Conservation (phyloP, 1,284 basidiomycete genomes). For the Trichosporon sp. region DNA sequence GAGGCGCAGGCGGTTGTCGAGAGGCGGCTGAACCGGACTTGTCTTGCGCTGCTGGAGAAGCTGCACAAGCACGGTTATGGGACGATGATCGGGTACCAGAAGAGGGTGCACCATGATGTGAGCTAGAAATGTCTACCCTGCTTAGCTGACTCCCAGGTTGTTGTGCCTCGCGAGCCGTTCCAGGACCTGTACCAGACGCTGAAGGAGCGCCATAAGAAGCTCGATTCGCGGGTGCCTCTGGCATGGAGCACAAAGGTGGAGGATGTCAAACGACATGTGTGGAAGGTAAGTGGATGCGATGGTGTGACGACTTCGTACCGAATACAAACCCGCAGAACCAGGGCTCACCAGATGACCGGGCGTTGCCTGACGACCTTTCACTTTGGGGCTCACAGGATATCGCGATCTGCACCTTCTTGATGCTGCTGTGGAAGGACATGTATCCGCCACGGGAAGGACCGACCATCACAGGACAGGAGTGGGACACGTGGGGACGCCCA, state of each 20-base stretch:
- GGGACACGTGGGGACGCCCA: constrained; percentile 74
- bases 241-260: constrained; percentile 64
- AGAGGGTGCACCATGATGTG: constrained; percentile 80
- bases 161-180: constrained; percentile 75
- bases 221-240: constrained; percentile 85
- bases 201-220: constrained; percentile 76
- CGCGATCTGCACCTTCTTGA: constrained; percentile 87
- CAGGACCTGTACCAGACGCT: constrained; percentile 88
- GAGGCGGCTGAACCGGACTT: constrained; percentile 72
- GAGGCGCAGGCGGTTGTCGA: constrained; percentile 32
- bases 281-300: constrained; percentile 49
- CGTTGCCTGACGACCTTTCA: constrained; percentile 39
- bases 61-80: constrained; percentile 86
- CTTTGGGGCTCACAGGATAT: constrained; percentile 67
- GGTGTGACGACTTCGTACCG: constrained; percentile 1
- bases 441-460: constrained; percentile 55
- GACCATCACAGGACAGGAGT: constrained; percentile 51
- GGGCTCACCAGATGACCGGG: constrained; percentile 41
- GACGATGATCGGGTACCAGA: constrained; percentile 74
- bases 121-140: constrained; percentile 25
- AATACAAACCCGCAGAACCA: constrained; percentile 30
- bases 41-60: constrained; percentile 75
- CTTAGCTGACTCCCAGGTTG: constrained; percentile 46
- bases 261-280: constrained; percentile 56
- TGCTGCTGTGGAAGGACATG: constrained; percentile 82